Base-by-base conservation (phyloP, 139 green algal genomes). In the Parachlorella kessleri region DNA sequence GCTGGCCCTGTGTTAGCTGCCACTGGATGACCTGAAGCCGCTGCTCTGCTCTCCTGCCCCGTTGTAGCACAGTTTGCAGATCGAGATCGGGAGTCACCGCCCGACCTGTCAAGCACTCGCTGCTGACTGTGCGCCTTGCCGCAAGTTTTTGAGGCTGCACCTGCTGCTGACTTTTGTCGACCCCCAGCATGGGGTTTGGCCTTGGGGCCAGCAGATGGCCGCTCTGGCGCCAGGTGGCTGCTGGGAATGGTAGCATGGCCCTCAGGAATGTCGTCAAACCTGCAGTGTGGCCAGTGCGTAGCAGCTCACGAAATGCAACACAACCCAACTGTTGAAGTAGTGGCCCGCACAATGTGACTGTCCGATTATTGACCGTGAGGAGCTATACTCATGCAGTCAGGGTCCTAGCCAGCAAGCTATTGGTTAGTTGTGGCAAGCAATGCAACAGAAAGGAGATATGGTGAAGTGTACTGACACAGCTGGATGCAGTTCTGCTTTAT, bases 231-330 rank as follows among this genome's bases (percentile, higher is more conserved):
- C 21, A 4, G 1, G 21, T 3, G 23, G 14, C 6, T 39, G 28
- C 55, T 55, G n/a, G 55, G n/a, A 24, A 64, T 68, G 63, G 59
- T 73, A 33, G 65, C 75, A 26, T 32, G 33, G 33, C 64, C 41
- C 41, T 80, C 63, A 7, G 75, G 64, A 36, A 80, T 73, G 39
- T 32, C 32, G 1, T 4, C 74, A 73, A 80, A 73, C 38, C 33
- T 66, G 55, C 63, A 73, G n/a, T 59, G 48, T 59, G 48, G 21
- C 14, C 48, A 59, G 48, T 59, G 48, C 48, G 21, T 28, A 59
- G 48, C 48, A 59, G 48, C n/a, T n/a, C n/a, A n/a, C n/a, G n/a
- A n/a, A n/a, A n/a, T n/a, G n/a, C n/a, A n/a, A n/a, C n/a, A n/a
- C n/a, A n/a, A n/a, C n/a, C n/a, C n/a, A n/a, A n/a, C n/a, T n/a